These are phyloP conservation scores for Sphaerulina musiva DNA, from an alignment of 2,329 filamentous ascomycete genomes.

Conservation along the genomic window DNA sequence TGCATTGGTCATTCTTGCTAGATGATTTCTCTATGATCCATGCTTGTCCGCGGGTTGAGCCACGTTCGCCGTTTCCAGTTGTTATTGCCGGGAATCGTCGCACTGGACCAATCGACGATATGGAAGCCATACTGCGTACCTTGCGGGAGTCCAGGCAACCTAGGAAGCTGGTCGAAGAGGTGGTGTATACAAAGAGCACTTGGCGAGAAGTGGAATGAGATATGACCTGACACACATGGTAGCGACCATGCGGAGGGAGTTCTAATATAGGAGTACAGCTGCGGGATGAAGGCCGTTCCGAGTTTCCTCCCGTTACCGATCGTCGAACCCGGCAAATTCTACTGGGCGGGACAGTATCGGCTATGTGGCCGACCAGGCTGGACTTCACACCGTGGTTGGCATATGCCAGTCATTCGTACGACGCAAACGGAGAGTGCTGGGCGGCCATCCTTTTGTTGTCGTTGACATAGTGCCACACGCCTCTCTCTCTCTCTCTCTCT, in stretches of 20 bases:
- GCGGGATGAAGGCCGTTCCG: constrained; percentile 8
- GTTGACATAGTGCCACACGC: no score
- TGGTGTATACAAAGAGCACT: not conserved
- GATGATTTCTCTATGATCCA: not conserved
- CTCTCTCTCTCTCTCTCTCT: no score
- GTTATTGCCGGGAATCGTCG: not conserved
- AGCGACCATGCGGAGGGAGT: not conserved
- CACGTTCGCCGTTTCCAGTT: not conserved
- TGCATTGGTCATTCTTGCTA: no score
- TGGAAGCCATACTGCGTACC: not conserved
- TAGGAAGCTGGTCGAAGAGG: not conserved
- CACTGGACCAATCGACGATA: not conserved
- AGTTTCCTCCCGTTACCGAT: not conserved
- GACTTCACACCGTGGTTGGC: not conserved
- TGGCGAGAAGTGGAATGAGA: not conserved
- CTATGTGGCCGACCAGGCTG: not conserved
- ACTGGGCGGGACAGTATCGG: not conserved
- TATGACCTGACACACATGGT: not conserved
- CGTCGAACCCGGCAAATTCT: not conserved
- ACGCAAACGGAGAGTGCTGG: no score
- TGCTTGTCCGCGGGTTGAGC: not conserved
- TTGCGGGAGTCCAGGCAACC: not conserved
- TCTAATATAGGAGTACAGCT: constrained; percentile 1
- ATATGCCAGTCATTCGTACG: not conserved
- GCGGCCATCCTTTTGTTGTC: no score